Conservation (phyloP, 2,329 filamentous ascomycete species). For the Verticillium zaregamsianum region DNA sequence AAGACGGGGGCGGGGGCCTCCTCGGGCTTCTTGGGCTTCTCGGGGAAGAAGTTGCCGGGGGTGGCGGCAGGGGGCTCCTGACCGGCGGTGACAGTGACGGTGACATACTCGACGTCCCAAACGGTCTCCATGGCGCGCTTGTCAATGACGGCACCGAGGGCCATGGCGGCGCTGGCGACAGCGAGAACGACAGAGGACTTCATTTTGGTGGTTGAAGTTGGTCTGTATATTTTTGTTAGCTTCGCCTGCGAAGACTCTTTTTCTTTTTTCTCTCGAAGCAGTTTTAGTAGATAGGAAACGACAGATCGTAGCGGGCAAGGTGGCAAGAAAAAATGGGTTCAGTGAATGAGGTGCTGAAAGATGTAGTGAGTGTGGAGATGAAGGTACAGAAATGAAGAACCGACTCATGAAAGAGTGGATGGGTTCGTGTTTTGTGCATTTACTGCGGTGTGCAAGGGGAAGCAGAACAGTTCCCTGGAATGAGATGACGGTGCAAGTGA, state of each 20-base stretch:
- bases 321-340: not conserved
- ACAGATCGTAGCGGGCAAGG: not conserved
- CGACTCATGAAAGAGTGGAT: not conserved
- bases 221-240: conserved; percentile 7
- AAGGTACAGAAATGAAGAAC: not conserved
- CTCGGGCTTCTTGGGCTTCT: not conserved
- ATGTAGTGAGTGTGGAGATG: not conserved
- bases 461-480: not conserved
- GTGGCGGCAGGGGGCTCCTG: conserved; percentile 12
- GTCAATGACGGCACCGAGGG: conserved; percentile 37
- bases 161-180: conserved; percentile 41
- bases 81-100: conserved; percentile 39
- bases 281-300: not conserved
- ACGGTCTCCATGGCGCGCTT: conserved; percentile 36
- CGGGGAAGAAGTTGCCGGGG: conserved; percentile 18
- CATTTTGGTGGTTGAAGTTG: conserved; percentile 32
- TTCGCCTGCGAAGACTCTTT: conserved; percentile 11
- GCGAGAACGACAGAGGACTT: conserved; percentile 44
- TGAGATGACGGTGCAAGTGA: not conserved
- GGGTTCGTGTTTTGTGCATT: not conserved
- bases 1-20: conserved; percentile 5
- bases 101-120: conserved; percentile 35
- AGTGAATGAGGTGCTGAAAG: too few relatives aligned
- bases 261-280: not conserved
- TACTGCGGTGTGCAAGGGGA: not conserved